These are phyloP conservation scores for Talaromyces wortmannii DNA, from an alignment of 495 filamentous ascomycete species.

Conservation along the genomic window DNA sequence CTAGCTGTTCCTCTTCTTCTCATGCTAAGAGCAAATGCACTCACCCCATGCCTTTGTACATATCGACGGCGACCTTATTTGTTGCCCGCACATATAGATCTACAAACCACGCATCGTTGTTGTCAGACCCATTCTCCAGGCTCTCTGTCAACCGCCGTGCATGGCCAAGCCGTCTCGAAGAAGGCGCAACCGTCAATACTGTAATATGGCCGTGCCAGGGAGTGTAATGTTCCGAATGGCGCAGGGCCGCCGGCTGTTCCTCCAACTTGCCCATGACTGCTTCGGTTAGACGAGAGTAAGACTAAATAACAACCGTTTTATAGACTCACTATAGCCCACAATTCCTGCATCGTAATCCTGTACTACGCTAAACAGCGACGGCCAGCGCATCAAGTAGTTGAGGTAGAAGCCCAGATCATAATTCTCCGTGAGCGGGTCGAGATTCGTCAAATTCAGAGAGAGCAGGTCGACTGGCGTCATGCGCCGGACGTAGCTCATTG, in stretches of 20 bases:
- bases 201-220: conserved; percentile 99
- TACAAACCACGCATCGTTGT: conserved; percentile 84
- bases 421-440: conserved; percentile 92
- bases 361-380: conserved; percentile 81
- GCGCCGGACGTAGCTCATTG: conserved; percentile 63
- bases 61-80: conserved; percentile 76
- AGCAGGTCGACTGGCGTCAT: conserved; percentile 70
- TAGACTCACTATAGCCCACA: conserved; percentile 80
- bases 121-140: conserved; percentile 73
- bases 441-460: conserved; percentile 75
- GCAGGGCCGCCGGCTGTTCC: conserved; percentile 66
- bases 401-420: conserved; percentile 94
- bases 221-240: conserved; percentile 75
- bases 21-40: conserved; percentile 10
- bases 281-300: conserved; percentile 2
- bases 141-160: conserved; percentile 71
- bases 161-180: conserved; percentile 77
- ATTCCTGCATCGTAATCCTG: conserved; percentile 76
- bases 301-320: background rate
- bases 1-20: background rate
- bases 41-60: conserved; percentile 89
- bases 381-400: conserved; percentile 92
- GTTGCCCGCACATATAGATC: conserved; percentile 88
- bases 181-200: conserved; percentile 84
- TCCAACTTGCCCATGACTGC: conserved; percentile 95